Percentiles rank a stretch among this genome's conserved stretches.
Evolutionary conservation across 441 rosid genomes (phyloP).

Genomic region (Sinapis alba): DNA sequence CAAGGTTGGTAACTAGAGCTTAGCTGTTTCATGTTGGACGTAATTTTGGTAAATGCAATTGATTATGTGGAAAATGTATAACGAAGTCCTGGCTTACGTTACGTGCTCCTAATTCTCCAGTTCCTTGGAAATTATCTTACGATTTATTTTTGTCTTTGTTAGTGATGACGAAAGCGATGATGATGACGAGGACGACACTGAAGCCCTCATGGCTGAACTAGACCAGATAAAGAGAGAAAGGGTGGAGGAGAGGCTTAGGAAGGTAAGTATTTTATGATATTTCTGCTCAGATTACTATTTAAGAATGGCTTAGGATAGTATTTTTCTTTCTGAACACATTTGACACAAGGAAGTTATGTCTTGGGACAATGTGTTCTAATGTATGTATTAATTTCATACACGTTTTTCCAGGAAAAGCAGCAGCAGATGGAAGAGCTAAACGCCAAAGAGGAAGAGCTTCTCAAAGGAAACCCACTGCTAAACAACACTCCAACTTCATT

Average conservation of each 20-base stretch:
- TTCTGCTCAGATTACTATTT: background rate
- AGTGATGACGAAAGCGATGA: constrained; percentile 57
- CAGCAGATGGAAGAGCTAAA: constrained; percentile 81
- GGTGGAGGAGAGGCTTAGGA: constrained; percentile 86
- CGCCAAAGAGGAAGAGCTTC: constrained; percentile 90
- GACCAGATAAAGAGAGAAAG: constrained; percentile 96
- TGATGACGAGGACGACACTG: constrained; percentile 85
- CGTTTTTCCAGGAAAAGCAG: constrained; percentile 59
- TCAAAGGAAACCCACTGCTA: constrained; percentile 84
- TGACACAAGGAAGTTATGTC: background rate
- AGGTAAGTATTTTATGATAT: constrained; percentile 42
- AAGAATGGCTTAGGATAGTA: background rate
- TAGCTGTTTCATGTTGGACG: background rate
- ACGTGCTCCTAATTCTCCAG: background rate
- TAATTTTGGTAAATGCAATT: background rate
- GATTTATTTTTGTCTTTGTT: constrained; percentile 16
- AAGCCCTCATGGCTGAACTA: constrained; percentile 92
- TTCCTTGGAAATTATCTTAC: background rate
- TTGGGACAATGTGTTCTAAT: background rate
- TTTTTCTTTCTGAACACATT: background rate
- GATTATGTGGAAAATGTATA: background rate
- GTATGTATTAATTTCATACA: background rate
- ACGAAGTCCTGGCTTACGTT: too few species aligned
- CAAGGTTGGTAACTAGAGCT: background rate
- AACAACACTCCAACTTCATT: constrained; percentile 81